phyloP scores from a whole-genome alignment of 1,284 basidiomycete genomes.

The Inonotus hispidus region DNA sequence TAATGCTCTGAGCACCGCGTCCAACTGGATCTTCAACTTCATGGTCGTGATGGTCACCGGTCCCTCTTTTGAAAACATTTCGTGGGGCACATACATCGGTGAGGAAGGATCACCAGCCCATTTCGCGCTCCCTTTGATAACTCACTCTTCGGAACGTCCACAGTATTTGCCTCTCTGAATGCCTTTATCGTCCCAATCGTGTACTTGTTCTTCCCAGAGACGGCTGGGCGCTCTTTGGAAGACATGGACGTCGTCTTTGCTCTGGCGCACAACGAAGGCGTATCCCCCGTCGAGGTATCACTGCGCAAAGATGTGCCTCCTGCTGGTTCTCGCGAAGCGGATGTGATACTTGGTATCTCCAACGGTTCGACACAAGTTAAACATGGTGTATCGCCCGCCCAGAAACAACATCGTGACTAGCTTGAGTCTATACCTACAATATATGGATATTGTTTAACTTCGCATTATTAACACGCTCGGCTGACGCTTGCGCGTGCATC shows the following conservation, averaged over 20 bases:
- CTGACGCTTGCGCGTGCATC: too few species aligned
- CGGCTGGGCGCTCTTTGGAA: conserved; percentile 54
- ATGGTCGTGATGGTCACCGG: conserved; percentile 57
- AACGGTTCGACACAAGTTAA: neutral
- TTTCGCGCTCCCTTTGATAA: too few species aligned
- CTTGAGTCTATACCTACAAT: neutral
- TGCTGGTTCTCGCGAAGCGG: conserved; percentile 16
- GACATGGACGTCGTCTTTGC: conserved; percentile 63
- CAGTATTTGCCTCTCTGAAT: conserved; percentile 28
- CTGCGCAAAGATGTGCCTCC: conserved; percentile 46
- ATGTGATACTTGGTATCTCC: conserved; percentile 12
- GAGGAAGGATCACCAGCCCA: too few species aligned
- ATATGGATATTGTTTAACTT: neutral
- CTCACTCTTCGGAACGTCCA: too few species aligned
- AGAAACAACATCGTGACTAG: neutral
- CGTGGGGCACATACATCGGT: conserved; percentile 54
- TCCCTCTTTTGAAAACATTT: conserved; percentile 57
- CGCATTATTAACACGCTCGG: too few species aligned
- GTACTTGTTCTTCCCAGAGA: conserved; percentile 64
- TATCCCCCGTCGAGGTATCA: conserved; percentile 54
- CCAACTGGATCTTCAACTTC: conserved; percentile 68
- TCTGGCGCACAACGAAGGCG: conserved; percentile 48
- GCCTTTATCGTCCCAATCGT: conserved; percentile 55
- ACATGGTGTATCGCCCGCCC: neutral
- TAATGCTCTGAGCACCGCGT: conserved; percentile 58